These are phyloP conservation scores for Metschnikowia baotianmanensis DNA, from an alignment of 805 yeast genomes.

Conservation along the genomic window DNA sequence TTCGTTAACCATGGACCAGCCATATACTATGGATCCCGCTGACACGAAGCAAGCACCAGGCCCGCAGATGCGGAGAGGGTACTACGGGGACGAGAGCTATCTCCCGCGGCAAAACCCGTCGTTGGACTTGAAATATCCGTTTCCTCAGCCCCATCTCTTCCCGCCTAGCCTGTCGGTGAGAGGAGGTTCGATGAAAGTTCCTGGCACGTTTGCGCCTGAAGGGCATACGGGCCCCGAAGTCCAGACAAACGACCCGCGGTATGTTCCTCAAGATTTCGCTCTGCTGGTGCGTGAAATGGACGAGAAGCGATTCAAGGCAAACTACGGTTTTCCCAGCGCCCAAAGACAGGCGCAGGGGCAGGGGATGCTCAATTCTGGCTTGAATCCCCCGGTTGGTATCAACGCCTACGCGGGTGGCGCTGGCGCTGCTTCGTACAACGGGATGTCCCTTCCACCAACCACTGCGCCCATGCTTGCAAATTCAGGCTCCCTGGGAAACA, in stretches of 20 bases:
- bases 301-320: constrained; percentile 15
- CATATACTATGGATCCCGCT: constrained; percentile 13
- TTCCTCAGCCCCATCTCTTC: constrained; percentile 16
- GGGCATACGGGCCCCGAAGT: constrained; percentile 6
- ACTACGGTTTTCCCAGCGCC: constrained; percentile 13
- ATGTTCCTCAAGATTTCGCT: constrained; percentile 16
- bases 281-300: constrained; percentile 15
- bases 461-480: constrained; percentile 4
- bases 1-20: constrained; percentile 15
- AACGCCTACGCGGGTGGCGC: constrained; percentile 7
- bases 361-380: neutral
- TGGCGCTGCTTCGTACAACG: constrained; percentile 10
- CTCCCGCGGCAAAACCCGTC: constrained; percentile 9
- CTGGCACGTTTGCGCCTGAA: constrained; percentile 2
- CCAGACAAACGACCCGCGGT: constrained; percentile 16
- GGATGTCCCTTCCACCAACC: constrained; percentile 10
- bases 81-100: constrained; percentile 16
- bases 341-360: neutral
- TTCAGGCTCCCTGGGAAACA: no score
- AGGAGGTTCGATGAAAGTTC: constrained; percentile 9
- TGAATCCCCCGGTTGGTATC: constrained; percentile 1
- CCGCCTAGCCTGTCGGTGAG: constrained; percentile 15
- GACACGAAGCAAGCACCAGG: constrained; percentile 12
- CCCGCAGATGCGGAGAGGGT: constrained; percentile 15
- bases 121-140: constrained; percentile 16